These are phyloP conservation scores for Fusarium pseudoanthophilum DNA, from an alignment of 2,329 filamentous ascomycete species.

Conservation along the genomic window DNA sequence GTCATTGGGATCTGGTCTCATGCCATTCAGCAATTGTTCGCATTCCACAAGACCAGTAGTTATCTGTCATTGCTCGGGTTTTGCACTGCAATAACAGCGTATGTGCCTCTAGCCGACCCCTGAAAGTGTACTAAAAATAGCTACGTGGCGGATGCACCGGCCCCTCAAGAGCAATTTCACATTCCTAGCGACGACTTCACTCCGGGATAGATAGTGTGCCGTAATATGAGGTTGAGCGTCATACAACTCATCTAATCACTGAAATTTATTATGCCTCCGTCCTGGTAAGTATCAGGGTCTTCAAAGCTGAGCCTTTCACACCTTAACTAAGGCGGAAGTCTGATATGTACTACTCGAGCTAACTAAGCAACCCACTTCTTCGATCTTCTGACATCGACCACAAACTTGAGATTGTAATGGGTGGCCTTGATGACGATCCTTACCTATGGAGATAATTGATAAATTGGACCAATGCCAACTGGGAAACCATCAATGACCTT, in stretches of 20 bases:
- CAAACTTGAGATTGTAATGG: no score
- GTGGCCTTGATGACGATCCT: fast-evolving
- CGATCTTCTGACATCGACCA: fast-evolving
- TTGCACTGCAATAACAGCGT: not conserved
- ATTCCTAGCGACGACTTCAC: not conserved
- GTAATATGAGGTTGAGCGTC: no score
- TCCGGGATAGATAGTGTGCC: not conserved
- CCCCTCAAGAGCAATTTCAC: not conserved
- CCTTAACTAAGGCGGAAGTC: no score
- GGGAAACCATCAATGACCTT: not conserved
- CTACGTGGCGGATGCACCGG: not conserved
- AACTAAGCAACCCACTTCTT: not conserved
- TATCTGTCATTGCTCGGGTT: not conserved
- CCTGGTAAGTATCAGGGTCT: fast-evolving
- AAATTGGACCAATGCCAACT: no score
- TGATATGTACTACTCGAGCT: not conserved
- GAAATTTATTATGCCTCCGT: fast-evolving
- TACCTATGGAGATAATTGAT: fast-evolving
- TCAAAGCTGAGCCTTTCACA: fast-evolving
- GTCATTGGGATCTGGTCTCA: fast-evolving
- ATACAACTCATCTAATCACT: no score
- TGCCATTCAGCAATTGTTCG: not conserved
- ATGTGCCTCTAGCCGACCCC: not conserved
- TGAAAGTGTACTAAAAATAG: not conserved
- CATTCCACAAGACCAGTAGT: not conserved